These are phyloP conservation scores for Sambucus nigra DNA, from an alignment of 129 eudicot genomes.

Conservation along the genomic window DNA sequence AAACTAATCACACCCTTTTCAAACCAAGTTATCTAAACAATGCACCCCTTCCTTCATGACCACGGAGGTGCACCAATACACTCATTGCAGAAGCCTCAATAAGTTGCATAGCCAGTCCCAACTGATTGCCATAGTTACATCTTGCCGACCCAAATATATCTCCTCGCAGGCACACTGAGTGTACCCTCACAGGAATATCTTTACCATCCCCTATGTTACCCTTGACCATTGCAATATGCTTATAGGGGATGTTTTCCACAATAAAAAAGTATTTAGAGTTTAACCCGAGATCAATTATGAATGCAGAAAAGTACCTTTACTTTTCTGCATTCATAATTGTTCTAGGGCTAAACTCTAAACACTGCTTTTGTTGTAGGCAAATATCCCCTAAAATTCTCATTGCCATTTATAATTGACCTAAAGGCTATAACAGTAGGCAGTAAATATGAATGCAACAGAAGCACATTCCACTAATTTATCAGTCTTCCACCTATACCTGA, in stretches of 20 bases:
- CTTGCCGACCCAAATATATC: slow-evolving; percentile 91
- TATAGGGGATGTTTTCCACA: too few species aligned
- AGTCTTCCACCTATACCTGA: slow-evolving; percentile 74
- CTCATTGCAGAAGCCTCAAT: slow-evolving; percentile 85
- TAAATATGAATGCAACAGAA: slow-evolving; percentile 76
- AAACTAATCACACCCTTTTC: too few species aligned
- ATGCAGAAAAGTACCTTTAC: too few species aligned
- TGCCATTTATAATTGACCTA: slow-evolving; percentile 62
- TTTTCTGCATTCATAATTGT: too few species aligned
- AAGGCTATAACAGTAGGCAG: slow-evolving; percentile 69
- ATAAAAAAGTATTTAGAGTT: too few species aligned
- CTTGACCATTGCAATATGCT: slow-evolving; percentile 91
- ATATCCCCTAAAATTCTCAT: too few species aligned
- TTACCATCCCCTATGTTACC: slow-evolving; percentile 81
- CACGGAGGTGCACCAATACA: slow-evolving; percentile 79
- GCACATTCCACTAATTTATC: slow-evolving; percentile 65
- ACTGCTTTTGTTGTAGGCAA: too few species aligned
- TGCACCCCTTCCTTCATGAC: slow-evolving; percentile 98
- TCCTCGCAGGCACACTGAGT: slow-evolving; percentile 92
- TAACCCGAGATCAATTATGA: too few species aligned
- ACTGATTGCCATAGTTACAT: slow-evolving; percentile 85
- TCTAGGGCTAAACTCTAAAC: too few species aligned
- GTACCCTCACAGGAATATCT: slow-evolving; percentile 84
- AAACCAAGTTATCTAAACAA: too few species aligned
- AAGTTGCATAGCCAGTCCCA: slow-evolving; percentile 79